Evolutionary conservation across 1,284 basidiomycete species (phyloP).

Genomic region (Rhodotorula sp.): DNA sequence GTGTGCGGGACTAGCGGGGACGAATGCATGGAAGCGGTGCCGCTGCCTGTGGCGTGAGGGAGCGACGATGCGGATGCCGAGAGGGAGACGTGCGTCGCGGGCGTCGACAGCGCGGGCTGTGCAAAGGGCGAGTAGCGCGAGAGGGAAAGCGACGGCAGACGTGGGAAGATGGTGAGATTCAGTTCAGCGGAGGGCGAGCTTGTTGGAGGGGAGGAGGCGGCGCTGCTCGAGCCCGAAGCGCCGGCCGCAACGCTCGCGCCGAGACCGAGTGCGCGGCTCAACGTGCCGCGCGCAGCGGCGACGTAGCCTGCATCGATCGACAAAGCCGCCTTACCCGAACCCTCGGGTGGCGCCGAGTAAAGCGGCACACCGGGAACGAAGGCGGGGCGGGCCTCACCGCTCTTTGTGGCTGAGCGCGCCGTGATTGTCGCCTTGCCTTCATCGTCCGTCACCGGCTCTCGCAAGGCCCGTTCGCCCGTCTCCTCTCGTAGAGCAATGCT

Average conservation of each 20-base stretch:
- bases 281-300: constrained; percentile 20
- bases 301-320: constrained; percentile 15
- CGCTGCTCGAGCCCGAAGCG: background rate
- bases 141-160: constrained; percentile 38
- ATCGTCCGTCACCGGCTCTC: background rate
- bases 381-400: background rate
- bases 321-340: background rate
- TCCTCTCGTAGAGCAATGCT: background rate
- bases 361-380: constrained; percentile 24
- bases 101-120: constrained; percentile 18
- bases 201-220: background rate
- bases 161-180: constrained; percentile 30
- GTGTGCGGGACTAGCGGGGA: constrained; percentile 12
- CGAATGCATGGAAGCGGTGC: background rate
- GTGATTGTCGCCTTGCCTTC: background rate
- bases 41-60: background rate
- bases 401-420: background rate
- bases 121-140: constrained; percentile 32
- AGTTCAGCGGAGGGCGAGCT: constrained; percentile 6
- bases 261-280: constrained; percentile 41
- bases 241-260: background rate
- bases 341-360: background rate
- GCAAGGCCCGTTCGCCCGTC: background rate
- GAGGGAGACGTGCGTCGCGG: constrained; percentile 31
- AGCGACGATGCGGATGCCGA: constrained; percentile 7